Percentiles rank a stretch among this genome's conserved stretches.
These are phyloP conservation scores for Azolla pinnata DNA, from an alignment of 75 land plant genomes.

Conservation along the genomic window DNA sequence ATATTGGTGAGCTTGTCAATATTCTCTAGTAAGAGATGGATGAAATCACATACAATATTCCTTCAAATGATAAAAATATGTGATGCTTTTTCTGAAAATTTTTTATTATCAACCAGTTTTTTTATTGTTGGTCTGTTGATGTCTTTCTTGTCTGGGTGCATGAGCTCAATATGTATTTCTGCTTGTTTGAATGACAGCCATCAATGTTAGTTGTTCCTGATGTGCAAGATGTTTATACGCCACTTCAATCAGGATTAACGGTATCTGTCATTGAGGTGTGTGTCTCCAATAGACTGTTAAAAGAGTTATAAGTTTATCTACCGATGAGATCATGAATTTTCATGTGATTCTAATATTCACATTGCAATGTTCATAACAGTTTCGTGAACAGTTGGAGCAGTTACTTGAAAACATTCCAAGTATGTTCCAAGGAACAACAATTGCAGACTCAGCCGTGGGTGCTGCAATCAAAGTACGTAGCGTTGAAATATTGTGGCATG, in stretches of 20 bases:
- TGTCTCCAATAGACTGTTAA: neutral
- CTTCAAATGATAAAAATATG: too few relatives aligned
- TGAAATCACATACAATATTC: too few relatives aligned
- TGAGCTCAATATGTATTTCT: neutral
- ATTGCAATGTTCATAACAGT: conserved; percentile 32
- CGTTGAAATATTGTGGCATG: too few relatives aligned
- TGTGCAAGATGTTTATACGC: conserved; percentile 92
- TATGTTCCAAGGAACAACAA: conserved; percentile 66
- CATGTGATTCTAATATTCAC: too few relatives aligned
- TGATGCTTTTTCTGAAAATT: too few relatives aligned
- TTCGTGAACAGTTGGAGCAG: conserved; percentile 72
- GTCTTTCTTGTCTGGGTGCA: neutral
- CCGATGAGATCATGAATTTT: neutral
- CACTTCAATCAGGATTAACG: conserved; percentile 66
- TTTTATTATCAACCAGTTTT: too few relatives aligned
- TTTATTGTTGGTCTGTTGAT: too few relatives aligned
- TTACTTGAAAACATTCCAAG: conserved; percentile 83
- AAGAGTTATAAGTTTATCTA: neutral
- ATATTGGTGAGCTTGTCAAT: too few relatives aligned
- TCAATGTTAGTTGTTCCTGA: conserved; percentile 97
- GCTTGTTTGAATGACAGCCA: conserved; percentile 51
- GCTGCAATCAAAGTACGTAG: conserved; percentile 92
- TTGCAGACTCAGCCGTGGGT: conserved; percentile 84
- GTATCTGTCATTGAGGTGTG: conserved; percentile 79
- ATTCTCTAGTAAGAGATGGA: too few relatives aligned